Evolutionary conservation across 179 eudicot genomes (phyloP).

Genomic region (Corrigiola litoralis): DNA sequence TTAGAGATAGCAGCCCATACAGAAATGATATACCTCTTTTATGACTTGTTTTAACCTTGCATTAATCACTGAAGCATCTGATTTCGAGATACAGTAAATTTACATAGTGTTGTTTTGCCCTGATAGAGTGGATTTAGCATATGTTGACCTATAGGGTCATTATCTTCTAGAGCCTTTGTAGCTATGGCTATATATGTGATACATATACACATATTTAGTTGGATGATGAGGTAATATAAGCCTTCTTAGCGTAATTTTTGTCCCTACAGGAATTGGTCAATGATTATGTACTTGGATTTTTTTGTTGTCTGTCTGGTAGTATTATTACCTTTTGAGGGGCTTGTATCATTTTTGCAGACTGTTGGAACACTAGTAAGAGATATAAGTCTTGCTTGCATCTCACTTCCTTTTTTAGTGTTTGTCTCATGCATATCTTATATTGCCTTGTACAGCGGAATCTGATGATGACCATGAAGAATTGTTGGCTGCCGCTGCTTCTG

Average conservation of each 20-base stretch:
- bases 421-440: background rate
- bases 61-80: background rate
- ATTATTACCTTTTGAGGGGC: background rate
- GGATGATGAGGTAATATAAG: background rate
- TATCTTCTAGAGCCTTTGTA: too few relatives aligned
- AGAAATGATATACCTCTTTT: too few relatives aligned
- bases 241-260: background rate
- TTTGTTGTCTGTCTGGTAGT: background rate
- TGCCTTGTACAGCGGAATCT: conserved; percentile 38
- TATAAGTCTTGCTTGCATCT: conserved; percentile 2
- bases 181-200: background rate
- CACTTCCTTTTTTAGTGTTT: background rate
- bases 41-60: background rate
- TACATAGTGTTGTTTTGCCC: background rate
- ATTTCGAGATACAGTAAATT: background rate
- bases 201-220: background rate
- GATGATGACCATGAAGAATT: conserved; percentile 88
- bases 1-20: too few relatives aligned
- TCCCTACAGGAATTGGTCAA: background rate
- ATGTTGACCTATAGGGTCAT: background rate
- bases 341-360: background rate
- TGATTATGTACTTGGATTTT: background rate
- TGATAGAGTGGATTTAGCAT: background rate
- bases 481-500: conserved; percentile 68
- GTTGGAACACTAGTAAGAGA: background rate